These are phyloP conservation scores for Geotrichum bryndzae DNA, from an alignment of 1,139 yeast genomes.

Conservation along the genomic window DNA sequence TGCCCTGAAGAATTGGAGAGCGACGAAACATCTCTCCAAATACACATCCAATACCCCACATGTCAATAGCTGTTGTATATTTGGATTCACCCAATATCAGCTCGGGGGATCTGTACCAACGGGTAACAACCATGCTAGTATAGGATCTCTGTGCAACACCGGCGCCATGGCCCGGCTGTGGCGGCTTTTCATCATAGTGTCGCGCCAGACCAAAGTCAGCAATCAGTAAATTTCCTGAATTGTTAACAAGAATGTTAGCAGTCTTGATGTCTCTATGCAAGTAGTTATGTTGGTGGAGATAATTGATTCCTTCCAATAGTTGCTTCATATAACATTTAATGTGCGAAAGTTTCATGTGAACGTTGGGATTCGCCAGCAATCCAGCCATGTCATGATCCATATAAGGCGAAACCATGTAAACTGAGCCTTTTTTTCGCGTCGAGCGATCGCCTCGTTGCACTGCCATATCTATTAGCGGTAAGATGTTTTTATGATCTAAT, in stretches of 20 bases:
- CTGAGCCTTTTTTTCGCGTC: slow-evolving; percentile 17
- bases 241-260: slow-evolving; percentile 80
- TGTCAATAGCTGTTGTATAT: slow-evolving; percentile 89
- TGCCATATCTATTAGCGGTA: slow-evolving; percentile 78
- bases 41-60: slow-evolving; percentile 98
- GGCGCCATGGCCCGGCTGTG: slow-evolving; percentile 61
- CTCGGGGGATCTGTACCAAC: slow-evolving; percentile 98
- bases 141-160: slow-evolving; percentile 51
- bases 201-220: slow-evolving; percentile 96
- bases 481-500: slow-evolving; percentile 61
- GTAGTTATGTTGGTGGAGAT: slow-evolving; percentile 59
- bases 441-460: slow-evolving; percentile 45
- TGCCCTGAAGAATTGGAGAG: slow-evolving; percentile 80
- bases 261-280: slow-evolving; percentile 93
- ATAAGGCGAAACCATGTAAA: slow-evolving; percentile 88
- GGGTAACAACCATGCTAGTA: slow-evolving; percentile 87
- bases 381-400: slow-evolving; percentile 94
- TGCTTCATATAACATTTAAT: slow-evolving; percentile 83
- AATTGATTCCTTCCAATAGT: slow-evolving; percentile 70
- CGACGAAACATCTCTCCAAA: slow-evolving; percentile 83
- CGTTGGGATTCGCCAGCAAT: slow-evolving; percentile 76
- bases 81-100: slow-evolving; percentile 74
- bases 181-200: slow-evolving; percentile 63
- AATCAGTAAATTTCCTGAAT: slow-evolving; percentile 67
- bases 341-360: slow-evolving; percentile 54